phyloP scores from a whole-genome alignment of 345 rosid genomes.

The Trapa incisa region DNA sequence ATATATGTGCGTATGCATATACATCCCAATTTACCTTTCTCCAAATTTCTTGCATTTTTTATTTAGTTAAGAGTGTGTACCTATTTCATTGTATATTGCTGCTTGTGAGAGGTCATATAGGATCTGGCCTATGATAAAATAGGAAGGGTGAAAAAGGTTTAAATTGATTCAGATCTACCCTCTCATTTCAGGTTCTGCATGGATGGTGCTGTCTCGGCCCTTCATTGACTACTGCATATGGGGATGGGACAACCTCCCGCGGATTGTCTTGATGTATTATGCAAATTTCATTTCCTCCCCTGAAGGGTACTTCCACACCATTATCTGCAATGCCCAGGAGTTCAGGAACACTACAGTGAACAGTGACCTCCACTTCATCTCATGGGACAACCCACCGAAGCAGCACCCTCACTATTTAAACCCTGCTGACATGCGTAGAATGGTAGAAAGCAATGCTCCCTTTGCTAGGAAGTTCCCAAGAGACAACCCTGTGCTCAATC shows the following conservation, averaged over 20 bases:
- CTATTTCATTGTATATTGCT: not conserved
- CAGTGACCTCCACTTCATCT: constrained; percentile 83
- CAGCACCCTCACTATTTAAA: constrained; percentile 81
- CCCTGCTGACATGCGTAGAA: constrained; percentile 44
- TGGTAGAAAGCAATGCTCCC: constrained; percentile 75
- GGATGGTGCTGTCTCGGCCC: constrained; percentile 91
- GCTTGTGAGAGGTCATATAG: not conserved
- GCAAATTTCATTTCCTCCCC: constrained; percentile 90
- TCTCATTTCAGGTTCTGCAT: constrained; percentile 66
- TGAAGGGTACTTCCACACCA: constrained; percentile 94
- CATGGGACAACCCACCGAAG: constrained; percentile 96
- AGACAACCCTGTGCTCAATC: constrained; percentile 64
- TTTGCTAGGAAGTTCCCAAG: constrained; percentile 69
- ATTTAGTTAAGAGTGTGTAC: no score
- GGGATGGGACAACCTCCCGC: constrained; percentile 99
- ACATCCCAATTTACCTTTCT: not conserved
- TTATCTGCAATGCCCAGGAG: constrained; percentile 70
- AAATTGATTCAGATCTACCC: not conserved
- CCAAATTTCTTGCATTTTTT: not conserved
- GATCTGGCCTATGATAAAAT: not conserved
- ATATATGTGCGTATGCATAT: not conserved
- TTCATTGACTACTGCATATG: constrained; percentile 88
- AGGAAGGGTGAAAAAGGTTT: not conserved
- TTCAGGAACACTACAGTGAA: constrained; percentile 91
- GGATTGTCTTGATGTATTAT: constrained; percentile 80